These are phyloP conservation scores for Dipteronia sinensis DNA, from an alignment of 345 rosid species.

Conservation along the genomic window DNA sequence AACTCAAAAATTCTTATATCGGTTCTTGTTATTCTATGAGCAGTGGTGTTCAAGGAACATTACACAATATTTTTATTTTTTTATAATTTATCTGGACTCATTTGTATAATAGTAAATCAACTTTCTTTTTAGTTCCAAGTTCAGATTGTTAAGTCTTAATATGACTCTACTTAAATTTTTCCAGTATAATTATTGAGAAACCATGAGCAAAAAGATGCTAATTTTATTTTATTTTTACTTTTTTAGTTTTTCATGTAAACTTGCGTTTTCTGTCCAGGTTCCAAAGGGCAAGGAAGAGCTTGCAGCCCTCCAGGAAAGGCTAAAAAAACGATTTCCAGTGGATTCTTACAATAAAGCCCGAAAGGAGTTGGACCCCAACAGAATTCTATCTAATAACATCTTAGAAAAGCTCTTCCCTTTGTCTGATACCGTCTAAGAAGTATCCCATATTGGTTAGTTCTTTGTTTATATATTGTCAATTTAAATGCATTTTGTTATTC, in stretches of 20 bases:
- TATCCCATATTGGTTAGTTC: slow-evolving; percentile 27
- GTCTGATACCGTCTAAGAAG: slow-evolving; percentile 44
- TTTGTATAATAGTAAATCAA: not conserved
- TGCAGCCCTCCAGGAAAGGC: slow-evolving; percentile 73
- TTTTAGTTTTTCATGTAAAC: not conserved
- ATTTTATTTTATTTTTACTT: not conserved
- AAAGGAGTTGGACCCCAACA: slow-evolving; percentile 81
- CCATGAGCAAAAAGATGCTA: not conserved
- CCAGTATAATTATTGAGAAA: not conserved
- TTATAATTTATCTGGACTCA: not conserved
- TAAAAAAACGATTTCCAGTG: slow-evolving; percentile 67
- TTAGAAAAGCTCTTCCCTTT: slow-evolving; percentile 86
- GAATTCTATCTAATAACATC: slow-evolving; percentile 79
- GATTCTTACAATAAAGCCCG: slow-evolving; percentile 72
- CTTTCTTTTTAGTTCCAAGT: not conserved
- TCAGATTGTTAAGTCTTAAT: not conserved
- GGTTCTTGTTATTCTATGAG: not conserved
- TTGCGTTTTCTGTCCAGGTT: slow-evolving; percentile 45
- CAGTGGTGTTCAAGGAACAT: not conserved
- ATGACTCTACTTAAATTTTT: not conserved
- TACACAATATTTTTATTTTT: not conserved
- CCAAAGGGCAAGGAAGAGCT: slow-evolving; percentile 90
- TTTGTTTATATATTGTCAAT: slow-evolving; percentile 9
- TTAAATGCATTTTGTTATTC: not conserved
- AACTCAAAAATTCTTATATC: not conserved